Evolutionary conservation across 441 rosid genomes (phyloP).

Genomic region (Pelargonium cotyledonis): DNA sequence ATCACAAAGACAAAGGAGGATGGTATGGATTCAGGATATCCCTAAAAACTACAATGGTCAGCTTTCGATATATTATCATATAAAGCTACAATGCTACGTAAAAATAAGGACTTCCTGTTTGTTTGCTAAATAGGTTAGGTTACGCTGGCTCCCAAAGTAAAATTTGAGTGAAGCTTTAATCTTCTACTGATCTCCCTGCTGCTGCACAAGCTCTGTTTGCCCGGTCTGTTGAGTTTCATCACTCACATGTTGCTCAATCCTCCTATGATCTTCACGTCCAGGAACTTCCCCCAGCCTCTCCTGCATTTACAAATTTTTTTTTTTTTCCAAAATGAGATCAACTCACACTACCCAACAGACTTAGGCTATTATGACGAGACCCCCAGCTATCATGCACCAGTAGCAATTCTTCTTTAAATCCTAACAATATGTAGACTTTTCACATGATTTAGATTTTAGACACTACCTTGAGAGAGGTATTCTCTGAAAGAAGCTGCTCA

Average conservation of each 20-base stretch:
- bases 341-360: neutral
- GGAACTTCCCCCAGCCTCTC: conserved; percentile 61
- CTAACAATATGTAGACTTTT: neutral
- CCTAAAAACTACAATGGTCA: conserved; percentile 40
- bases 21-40: conserved; percentile 26
- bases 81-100: conserved; percentile 24
- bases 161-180: neutral
- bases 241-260: conserved; percentile 41
- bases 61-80: conserved; percentile 29
- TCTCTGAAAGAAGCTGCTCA: conserved; percentile 68
- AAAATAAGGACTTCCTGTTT: conserved; percentile 33
- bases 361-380: neutral
- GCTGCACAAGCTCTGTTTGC: conserved; percentile 37
- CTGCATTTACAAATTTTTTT: conserved; percentile 31
- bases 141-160: conserved; percentile 26
- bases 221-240: conserved; percentile 38
- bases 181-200: conserved; percentile 34
- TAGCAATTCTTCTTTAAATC: neutral
- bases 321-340: neutral
- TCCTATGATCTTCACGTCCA: conserved; percentile 41
- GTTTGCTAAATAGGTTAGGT: conserved; percentile 45
- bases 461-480: conserved; percentile 62
- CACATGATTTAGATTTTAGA: neutral
- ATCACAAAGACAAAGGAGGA: conserved; percentile 16
- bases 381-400: neutral